phyloP scores from a whole-genome alignment of 2,329 filamentous ascomycete genomes.

The Hymenoscyphus repandus region DNA sequence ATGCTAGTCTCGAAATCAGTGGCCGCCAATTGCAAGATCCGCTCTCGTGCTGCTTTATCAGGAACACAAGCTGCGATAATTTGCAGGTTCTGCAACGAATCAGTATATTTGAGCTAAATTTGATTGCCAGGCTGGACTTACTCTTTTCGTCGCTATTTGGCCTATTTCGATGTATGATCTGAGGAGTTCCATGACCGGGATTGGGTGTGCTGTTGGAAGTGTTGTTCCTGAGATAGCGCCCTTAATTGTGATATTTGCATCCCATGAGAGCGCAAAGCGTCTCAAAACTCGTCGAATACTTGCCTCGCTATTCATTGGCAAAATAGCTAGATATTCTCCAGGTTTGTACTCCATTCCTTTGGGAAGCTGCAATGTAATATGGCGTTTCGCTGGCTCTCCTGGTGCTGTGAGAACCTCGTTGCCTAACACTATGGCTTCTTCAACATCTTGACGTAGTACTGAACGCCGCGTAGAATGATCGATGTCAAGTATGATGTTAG shows the following conservation, averaged over 20 bases:
- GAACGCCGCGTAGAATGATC: not conserved
- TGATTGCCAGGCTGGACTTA: constrained; percentile 26
- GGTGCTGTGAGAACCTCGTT: not conserved
- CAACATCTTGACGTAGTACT: not conserved
- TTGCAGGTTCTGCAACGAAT: constrained; percentile 6
- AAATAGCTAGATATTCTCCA: constrained; percentile 71
- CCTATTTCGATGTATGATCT: constrained; percentile 68
- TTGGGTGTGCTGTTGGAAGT: constrained; percentile 49
- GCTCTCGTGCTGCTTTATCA: not conserved
- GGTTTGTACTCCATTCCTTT: constrained; percentile 60
- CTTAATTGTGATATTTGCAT: constrained; percentile 56
- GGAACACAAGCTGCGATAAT: not conserved
- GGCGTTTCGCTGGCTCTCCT: constrained; percentile 1
- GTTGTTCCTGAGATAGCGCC: constrained; percentile 36
- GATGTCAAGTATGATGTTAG: not conserved
- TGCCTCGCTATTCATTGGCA: constrained; percentile 63
- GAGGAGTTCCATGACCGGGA: constrained; percentile 60
- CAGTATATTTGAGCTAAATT: not conserved
- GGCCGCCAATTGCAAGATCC: not conserved
- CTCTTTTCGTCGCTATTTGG: constrained; percentile 66
- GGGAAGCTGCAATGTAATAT: constrained; percentile 51
- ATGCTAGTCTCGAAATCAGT: not conserved
- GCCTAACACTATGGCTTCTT: not conserved
- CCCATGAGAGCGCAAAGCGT: constrained; percentile 56
- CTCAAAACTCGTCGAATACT: constrained; percentile 53